phyloP scores from a whole-genome alignment of 805 yeast genomes.

The Barnettozyma botsteinii region DNA sequence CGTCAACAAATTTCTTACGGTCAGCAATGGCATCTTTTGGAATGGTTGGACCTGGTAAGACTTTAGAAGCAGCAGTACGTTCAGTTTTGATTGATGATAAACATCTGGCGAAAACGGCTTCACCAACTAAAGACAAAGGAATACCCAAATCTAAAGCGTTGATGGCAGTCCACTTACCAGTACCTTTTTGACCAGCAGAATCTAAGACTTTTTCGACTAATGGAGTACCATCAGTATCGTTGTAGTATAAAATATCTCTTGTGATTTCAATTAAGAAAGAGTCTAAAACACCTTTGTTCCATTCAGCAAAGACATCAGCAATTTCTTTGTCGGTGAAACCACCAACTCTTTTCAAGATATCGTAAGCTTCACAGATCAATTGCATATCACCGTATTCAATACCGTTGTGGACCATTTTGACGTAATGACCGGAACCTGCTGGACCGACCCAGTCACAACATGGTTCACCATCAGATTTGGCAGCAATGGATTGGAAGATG shows the following conservation, averaged over 20 bases:
- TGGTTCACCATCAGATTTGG: conserved; percentile 97
- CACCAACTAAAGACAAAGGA: conserved; percentile 98
- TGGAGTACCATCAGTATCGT: conserved; percentile 88
- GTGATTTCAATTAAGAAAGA: conserved; percentile 96
- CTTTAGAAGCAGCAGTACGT: conserved; percentile 78
- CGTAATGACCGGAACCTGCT: conserved; percentile 98
- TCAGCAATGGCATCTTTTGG: conserved; percentile 62
- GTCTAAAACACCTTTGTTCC: conserved; percentile 98
- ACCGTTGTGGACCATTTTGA: conserved; percentile 99
- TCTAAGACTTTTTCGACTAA: conserved; percentile 95
- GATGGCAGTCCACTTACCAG: conserved; percentile 99
- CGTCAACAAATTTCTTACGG: conserved; percentile 80
- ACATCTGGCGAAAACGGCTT: conserved; percentile 97
- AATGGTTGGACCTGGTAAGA: conserved; percentile 73
- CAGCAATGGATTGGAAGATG: conserved; percentile 93
- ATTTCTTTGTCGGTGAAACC: conserved; percentile 87
- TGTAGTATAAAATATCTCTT: conserved; percentile 84
- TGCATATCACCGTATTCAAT: conserved; percentile 99
- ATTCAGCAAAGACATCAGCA: conserved; percentile 81
- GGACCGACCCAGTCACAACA: conserved; percentile 99
- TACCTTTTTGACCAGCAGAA: conserved; percentile 98
- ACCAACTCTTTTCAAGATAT: conserved; percentile 90
- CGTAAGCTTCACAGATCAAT: conserved; percentile 96
- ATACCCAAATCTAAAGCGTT: conserved; percentile 96
- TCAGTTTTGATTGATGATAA: conserved; percentile 88